phyloP scores from a whole-genome alignment of 1,139 yeast genomes.

The Saccharomycopsis crataegensis region DNA sequence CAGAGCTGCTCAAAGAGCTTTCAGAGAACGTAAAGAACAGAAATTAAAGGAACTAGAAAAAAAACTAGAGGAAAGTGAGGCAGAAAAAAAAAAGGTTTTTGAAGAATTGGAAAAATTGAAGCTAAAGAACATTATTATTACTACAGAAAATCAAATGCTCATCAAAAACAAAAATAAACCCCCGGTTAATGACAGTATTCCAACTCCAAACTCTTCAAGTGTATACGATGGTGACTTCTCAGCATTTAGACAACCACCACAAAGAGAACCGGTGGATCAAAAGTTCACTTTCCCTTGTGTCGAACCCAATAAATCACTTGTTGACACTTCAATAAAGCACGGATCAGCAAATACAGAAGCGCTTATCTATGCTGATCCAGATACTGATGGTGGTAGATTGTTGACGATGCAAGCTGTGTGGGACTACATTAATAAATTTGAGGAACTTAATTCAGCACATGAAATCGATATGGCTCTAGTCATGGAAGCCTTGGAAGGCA shows the following conservation, averaged over 20 bases:
- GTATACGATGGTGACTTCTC: background rate
- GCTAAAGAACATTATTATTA: slow-evolving; percentile 46
- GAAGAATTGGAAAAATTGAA: slow-evolving; percentile 48
- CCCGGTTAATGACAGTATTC: background rate
- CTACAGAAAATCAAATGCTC: slow-evolving; percentile 53
- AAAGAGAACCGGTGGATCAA: background rate
- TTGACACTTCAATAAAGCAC: background rate
- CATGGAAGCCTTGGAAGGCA: slow-evolving; percentile 53
- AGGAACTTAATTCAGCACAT: slow-evolving; percentile 41
- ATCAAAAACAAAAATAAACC: slow-evolving; percentile 25
- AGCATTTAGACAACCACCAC: background rate
- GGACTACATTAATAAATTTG: slow-evolving; percentile 57
- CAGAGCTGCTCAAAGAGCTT: slow-evolving; percentile 86
- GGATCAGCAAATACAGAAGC: background rate
- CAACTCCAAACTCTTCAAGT: background rate
- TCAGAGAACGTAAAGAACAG: slow-evolving; percentile 76
- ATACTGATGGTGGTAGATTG: slow-evolving; percentile 32
- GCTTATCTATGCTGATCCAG: slow-evolving; percentile 12
- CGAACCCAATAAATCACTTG: background rate
- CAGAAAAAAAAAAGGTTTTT: slow-evolving; percentile 43
- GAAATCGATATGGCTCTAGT: slow-evolving; percentile 51
- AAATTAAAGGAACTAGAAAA: slow-evolving; percentile 61
- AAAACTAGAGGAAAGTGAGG: slow-evolving; percentile 53
- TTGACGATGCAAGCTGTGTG: slow-evolving; percentile 75
- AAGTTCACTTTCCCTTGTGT: slow-evolving; percentile 11